These are phyloP conservation scores for Mortierella sp. DNA, from an alignment of 371 early-diverging fungal species.

Conservation along the genomic window DNA sequence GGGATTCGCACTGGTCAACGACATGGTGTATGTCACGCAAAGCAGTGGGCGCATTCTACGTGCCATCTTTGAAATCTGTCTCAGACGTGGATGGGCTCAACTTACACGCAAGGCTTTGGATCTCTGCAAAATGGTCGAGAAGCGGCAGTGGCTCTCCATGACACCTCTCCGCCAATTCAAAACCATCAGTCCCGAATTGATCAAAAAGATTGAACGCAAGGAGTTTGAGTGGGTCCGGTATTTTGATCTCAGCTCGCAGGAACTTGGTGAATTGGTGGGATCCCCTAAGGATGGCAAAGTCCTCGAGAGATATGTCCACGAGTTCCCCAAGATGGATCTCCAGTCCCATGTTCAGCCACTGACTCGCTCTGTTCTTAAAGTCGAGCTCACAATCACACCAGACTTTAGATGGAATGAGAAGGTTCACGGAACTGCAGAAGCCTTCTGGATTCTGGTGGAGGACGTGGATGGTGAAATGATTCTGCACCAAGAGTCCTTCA, in stretches of 20 bases:
- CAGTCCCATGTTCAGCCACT: constrained; percentile 93
- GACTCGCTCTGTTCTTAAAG: constrained; percentile 86
- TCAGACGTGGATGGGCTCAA: constrained; percentile 95
- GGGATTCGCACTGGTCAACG: constrained; percentile 94
- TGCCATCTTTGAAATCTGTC: constrained; percentile 96
- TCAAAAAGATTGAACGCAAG: constrained; percentile 91
- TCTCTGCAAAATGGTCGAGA: constrained; percentile 91
- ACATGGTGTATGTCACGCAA: constrained; percentile 97
- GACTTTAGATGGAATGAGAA: constrained; percentile 95
- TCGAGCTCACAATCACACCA: constrained; percentile 92
- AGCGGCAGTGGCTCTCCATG: constrained; percentile 96
- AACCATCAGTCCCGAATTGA: constrained; percentile 82
- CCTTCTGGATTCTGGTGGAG: constrained; percentile 94
- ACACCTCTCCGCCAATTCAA: constrained; percentile 93
- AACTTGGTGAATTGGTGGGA: constrained; percentile 92
- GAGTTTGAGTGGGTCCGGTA: constrained; percentile 95
- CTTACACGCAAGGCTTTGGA: constrained; percentile 86
- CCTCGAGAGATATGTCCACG: constrained; percentile 88
- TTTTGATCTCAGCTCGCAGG: constrained; percentile 88
- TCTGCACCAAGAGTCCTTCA: constrained; percentile 88
- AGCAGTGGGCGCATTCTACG: constrained; percentile 93
- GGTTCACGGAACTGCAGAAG: constrained; percentile 85
- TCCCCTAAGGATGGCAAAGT: constrained; percentile 88
- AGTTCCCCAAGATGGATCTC: constrained; percentile 92
- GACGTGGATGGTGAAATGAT: constrained; percentile 93